A percentile compares a stretch with the other conserved stretches of the same genome.
Evolutionary conservation across 2,329 filamentous ascomycete genomes (phyloP).

Genomic region (Chaetoscypha palmicola): DNA sequence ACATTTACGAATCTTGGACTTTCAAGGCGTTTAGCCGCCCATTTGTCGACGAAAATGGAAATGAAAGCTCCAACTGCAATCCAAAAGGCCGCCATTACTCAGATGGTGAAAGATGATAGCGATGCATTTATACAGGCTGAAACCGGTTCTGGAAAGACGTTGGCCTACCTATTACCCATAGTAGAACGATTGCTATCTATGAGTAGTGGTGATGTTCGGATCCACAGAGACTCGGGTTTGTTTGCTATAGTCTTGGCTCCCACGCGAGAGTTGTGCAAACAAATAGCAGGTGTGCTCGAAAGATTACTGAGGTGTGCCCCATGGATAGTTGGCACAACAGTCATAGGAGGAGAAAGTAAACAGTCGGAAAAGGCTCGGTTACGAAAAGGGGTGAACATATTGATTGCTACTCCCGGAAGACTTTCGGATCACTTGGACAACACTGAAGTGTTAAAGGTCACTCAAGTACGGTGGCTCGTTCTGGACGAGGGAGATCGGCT

Average conservation of each 20-base stretch:
- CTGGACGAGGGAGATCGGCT: slow-evolving; percentile 95
- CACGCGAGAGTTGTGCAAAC: slow-evolving; percentile 88
- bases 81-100: slow-evolving; percentile 80
- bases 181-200: slow-evolving; percentile 81
- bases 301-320: slow-evolving; percentile 81
- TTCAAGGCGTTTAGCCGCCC: slow-evolving; percentile 70
- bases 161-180: slow-evolving; percentile 91
- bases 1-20: slow-evolving; percentile 84
- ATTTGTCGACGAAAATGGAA: slow-evolving; percentile 77
- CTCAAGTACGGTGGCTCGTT: slow-evolving; percentile 86
- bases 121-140: slow-evolving; percentile 97
- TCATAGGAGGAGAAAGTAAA: slow-evolving; percentile 61
- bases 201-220: slow-evolving; percentile 47
- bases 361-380: slow-evolving; percentile 86
- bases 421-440: slow-evolving; percentile 88
- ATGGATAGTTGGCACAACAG: slow-evolving; percentile 89
- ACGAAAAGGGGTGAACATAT: slow-evolving; percentile 88
- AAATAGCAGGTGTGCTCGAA: slow-evolving; percentile 83
- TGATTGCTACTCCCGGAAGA: slow-evolving; percentile 89
- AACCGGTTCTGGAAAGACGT: slow-evolving; percentile 93
- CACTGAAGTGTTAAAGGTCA: slow-evolving; percentile 81
- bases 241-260: slow-evolving; percentile 94
- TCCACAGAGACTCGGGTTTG: slow-evolving; percentile 79
- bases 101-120: slow-evolving; percentile 70
- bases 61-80: slow-evolving; percentile 91